Evolutionary conservation across 164 flowering plant species (phyloP).

Genomic region (Magnolia kwangsiensis): DNA sequence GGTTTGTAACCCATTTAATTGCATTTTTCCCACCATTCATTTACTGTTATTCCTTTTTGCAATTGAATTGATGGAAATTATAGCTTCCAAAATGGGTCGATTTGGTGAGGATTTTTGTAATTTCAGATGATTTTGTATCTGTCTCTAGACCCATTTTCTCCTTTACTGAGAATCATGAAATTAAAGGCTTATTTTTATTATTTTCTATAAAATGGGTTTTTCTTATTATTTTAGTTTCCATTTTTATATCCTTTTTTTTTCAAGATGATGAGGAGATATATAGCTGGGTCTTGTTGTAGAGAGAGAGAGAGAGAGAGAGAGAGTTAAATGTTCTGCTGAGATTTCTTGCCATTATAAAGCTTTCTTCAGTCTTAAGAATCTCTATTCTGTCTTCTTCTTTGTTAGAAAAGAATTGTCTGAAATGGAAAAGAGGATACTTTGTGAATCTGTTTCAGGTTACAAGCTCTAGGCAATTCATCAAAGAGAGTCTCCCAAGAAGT

Average conservation of each 20-base stretch:
- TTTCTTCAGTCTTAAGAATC: not conserved
- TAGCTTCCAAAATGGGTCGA: conserved; percentile 11
- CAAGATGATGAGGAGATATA: not conserved
- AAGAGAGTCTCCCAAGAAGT: conserved; percentile 2
- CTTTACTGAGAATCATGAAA: not conserved
- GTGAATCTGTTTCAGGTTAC: not conserved
- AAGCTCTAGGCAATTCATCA: not conserved
- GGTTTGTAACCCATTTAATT: conserved; percentile 2
- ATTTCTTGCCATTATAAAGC: not conserved
- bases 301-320: no score
- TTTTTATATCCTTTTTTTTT: not conserved
- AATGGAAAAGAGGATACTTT: not conserved
- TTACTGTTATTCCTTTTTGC: no score
- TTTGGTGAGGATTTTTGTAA: conserved; percentile 4
- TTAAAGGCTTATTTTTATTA: conserved; percentile 1
- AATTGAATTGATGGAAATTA: not conserved
- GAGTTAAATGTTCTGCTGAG: not conserved
- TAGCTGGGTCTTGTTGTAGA: not conserved
- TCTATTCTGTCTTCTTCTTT: not conserved
- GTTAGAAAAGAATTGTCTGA: not conserved
- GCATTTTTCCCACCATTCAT: not conserved
- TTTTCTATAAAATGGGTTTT: not conserved
- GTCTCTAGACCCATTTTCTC: not conserved
- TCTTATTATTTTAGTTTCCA: conserved; percentile 1
- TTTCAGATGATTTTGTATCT: not conserved